Conservation (phyloP, 306 rosid genomes). For the Acacia confusa region DNA sequence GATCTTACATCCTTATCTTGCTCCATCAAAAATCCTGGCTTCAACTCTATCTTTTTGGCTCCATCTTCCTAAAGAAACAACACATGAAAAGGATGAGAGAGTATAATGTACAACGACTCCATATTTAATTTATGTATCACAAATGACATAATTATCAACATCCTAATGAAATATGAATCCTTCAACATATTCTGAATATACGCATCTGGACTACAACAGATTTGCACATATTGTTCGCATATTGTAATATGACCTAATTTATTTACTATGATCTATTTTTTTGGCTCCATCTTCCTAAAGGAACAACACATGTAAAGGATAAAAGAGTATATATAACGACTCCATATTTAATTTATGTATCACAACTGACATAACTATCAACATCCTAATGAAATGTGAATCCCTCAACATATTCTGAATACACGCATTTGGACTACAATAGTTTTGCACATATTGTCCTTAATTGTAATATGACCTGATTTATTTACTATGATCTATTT, state of each 20-base stretch:
- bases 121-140: not conserved
- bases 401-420: no score
- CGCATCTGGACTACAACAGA: not conserved
- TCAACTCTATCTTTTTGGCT: slow-evolving; percentile 86
- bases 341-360: no score
- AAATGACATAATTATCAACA: not conserved
- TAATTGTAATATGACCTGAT: no score
- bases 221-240: not conserved
- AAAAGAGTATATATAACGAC: no score
- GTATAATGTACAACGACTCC: not conserved
- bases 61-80: slow-evolving; percentile 74
- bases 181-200: not conserved
- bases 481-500: slow-evolving; percentile 73
- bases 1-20: slow-evolving; percentile 73
- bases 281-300: no score
- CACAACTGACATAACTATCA: no score
- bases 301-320: no score
- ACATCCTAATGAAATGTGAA: no score
- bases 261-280: no score
- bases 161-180: not conserved
- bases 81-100: not conserved
- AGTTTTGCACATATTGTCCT: no score
- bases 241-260: no score
- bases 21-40: slow-evolving; percentile 94
- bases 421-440: no score